These are phyloP conservation scores for Camptophora hylomeconis DNA, from an alignment of 2,329 filamentous ascomycete genomes.

Conservation along the genomic window DNA sequence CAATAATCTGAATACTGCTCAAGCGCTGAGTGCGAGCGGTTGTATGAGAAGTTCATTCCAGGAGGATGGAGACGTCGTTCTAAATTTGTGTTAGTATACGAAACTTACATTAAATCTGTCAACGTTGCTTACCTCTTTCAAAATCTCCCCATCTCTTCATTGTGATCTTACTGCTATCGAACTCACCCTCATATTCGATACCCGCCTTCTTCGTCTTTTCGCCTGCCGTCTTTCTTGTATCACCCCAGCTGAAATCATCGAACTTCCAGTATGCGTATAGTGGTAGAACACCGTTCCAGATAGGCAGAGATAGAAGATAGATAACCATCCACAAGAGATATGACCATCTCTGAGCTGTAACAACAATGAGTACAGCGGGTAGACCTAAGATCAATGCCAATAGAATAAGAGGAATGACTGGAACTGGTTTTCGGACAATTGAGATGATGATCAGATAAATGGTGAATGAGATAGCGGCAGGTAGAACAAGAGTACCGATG, in stretches of 20 bases:
- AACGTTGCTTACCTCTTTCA: slow-evolving; percentile 51
- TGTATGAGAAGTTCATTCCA: too few species aligned
- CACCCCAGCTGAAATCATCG: slow-evolving; percentile 98
- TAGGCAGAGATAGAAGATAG: slow-evolving; percentile 79
- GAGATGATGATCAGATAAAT: slow-evolving; percentile 88
- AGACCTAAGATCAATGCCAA: slow-evolving; percentile 85
- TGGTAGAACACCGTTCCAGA: slow-evolving; percentile 96
- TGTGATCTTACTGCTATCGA: slow-evolving; percentile 96
- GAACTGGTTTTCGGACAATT: slow-evolving; percentile 62
- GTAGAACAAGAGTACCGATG: slow-evolving; percentile 83
- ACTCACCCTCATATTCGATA: slow-evolving; percentile 83
- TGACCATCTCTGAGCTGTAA: slow-evolving; percentile 84
- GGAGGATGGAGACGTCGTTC: too few species aligned
- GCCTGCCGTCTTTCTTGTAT: slow-evolving; percentile 87
- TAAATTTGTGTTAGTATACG: too few species aligned
- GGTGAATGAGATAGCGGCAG: slow-evolving; percentile 92
- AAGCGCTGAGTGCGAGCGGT: too few species aligned
- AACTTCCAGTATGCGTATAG: slow-evolving; percentile 98
- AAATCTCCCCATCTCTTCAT: slow-evolving; percentile 99
- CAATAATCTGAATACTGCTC: too few species aligned
- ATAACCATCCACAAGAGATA: slow-evolving; percentile 97
- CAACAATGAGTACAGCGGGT: slow-evolving; percentile 76
- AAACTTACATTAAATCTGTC: too few species aligned
- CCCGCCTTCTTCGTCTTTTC: slow-evolving; percentile 80
- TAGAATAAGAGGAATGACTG: slow-evolving; percentile 81